Base-by-base conservation (phyloP, 441 rosid genomes). In the Pelargonium citronellum region DNA sequence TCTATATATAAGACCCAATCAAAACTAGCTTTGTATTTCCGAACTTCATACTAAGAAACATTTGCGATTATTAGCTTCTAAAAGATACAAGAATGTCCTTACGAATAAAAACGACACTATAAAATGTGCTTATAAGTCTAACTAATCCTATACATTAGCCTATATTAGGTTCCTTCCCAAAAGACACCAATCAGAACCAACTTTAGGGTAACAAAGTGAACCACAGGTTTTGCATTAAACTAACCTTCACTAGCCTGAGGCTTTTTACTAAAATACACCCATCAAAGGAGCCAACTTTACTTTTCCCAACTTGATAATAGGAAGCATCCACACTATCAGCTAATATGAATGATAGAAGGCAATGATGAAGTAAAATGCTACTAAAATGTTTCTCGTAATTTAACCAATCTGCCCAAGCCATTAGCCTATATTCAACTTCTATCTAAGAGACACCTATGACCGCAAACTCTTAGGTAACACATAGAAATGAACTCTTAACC, bases 201-300 rank as follows among this genome's bases (percentile, higher is more conserved):
- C 11, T 6, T 16, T 55, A 16, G 24, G 24, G 9, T n/a, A 15
- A 53, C 60, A 53, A 15, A 49, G 16, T 49, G 16, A 2, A 49
- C 16, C 55, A 49, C 60, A 53, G 7, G 1, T 53, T 53, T 3
- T 3, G 15, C 19, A 2, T 53, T 13, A 4, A 15, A 53, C 2
- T 7, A 17, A 55, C 24, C 22, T 55, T 53, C 61, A 17, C 20
- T n/a, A 55, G 22, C 61, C 61, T 17, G 7, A 6, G 60, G 60
- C 60, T 53, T 15, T 5, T 3, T n/a, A 53, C 8, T 53, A 15
- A n/a, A 53, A 55, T 9, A 17, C 24, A 55, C 24, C 24, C 22
- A 55, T 55, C 61, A 55, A 55, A 55, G 61, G 61, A 55, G 11
- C 22, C 61, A 55, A 55, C 61, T 55, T 55, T 16, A 55, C 24